Conservation (phyloP, 345 rosid species). For the Excoecaria agallocha region DNA sequence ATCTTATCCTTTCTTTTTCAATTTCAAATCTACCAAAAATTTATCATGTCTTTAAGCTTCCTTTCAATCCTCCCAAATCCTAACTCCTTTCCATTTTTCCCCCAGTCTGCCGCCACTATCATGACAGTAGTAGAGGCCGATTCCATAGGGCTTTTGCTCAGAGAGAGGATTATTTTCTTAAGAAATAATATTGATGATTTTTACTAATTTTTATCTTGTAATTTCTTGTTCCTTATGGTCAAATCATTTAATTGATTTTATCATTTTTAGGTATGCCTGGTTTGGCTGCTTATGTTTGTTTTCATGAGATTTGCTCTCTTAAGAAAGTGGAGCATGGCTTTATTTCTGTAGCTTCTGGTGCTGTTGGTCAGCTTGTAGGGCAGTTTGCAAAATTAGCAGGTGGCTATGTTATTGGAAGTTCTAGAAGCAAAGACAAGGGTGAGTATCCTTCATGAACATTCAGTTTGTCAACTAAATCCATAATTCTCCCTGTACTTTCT, state of each 20-base stretch:
- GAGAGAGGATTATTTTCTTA: too few species aligned
- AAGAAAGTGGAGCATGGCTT: slow-evolving; percentile 17
- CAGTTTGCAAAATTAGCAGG: slow-evolving; percentile 19
- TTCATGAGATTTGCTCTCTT: slow-evolving; percentile 14
- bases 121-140: too few species aligned
- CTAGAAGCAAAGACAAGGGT: slow-evolving; percentile 17
- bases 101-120: too few species aligned
- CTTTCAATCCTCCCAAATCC: too few species aligned
- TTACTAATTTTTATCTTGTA: not conserved
- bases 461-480: not conserved
- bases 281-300: slow-evolving; percentile 13
- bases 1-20: too few species aligned
- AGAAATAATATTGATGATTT: too few species aligned
- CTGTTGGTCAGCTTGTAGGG: slow-evolving; percentile 23
- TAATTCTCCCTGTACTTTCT: not conserved
- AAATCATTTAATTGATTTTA: not conserved
- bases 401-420: slow-evolving; percentile 24
- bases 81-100: too few species aligned
- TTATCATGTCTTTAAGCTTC: too few species aligned
- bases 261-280: slow-evolving; percentile 17
- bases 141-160: too few species aligned
- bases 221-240: not conserved
- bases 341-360: too few species aligned
- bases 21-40: too few species aligned
- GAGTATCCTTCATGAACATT: not conserved